Base-by-base conservation (phyloP, 257 asterid species). In the Jasminum sambac region DNA sequence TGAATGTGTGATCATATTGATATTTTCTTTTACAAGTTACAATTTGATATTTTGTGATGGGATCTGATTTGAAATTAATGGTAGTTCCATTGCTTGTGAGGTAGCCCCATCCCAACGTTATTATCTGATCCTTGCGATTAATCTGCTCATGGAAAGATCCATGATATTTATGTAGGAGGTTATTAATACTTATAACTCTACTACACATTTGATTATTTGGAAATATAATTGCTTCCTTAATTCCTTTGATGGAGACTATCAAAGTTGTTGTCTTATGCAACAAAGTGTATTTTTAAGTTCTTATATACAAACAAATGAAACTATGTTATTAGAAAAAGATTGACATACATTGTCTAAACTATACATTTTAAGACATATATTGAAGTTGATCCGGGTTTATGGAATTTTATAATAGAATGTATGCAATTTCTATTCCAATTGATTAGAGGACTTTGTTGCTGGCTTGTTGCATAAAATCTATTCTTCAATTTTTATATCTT, bases 1-100 rank as follows among this genome's bases (percentile, higher is more conserved):
- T 55, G 62, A 55, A 68, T 40, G 40, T 6, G 6, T 17, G 11
- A 36, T 42, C 50, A n/a, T 60, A 11, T 59, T 26, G 4, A 30
- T 73, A 38, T 58, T 38, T 24, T 34, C 50, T 26, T 24, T 65
- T 63, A 64, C 58, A 9, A n/a, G 38, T 41, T 64, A 59, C 43
- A 30, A 11, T 40, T 46, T 38, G 59, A 2, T 62, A 11, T 8
- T 30, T 41, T 7, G 11, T 40, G 17, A 38, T 7, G 26, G 3
- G 40, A 13, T 66, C 17, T 7, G 6, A 25, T 8, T 46, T 44
- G 24, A 44, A 69, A 39, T 38, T 21, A 21, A 10, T 38, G 26
- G 48, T 69, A 55, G 30, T 55, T 37, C 50, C 57, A 21, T 55
- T 17, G 30, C 61, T 6, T 50, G 9, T 6, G 25, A 19, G 23